phyloP scores from a whole-genome alignment of 75 land plant genomes.

The Sequoia sempervirens region DNA sequence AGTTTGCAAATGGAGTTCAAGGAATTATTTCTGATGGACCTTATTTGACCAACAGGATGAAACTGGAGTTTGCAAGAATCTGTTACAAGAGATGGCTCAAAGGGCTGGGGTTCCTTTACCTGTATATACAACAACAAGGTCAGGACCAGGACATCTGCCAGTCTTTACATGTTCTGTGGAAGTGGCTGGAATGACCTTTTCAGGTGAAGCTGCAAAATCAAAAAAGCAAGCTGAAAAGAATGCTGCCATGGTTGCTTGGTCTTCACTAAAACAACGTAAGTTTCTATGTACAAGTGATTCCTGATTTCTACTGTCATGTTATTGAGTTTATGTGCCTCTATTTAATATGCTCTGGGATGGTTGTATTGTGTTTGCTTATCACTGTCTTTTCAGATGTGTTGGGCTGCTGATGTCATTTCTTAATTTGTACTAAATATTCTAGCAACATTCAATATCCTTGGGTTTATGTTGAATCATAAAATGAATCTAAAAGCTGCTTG shows the following conservation, averaged over 20 bases:
- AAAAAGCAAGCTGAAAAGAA: slow-evolving; percentile 94
- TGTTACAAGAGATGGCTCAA: slow-evolving; percentile 85
- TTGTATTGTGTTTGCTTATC: neutral
- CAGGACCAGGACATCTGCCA: slow-evolving; percentile 81
- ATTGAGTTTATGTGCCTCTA: neutral
- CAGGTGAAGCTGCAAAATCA: slow-evolving; percentile 87
- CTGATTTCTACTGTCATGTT: neutral
- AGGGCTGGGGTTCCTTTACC: slow-evolving; percentile 88
- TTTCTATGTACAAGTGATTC: neutral
- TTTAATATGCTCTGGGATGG: neutral
- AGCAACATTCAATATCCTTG: neutral
- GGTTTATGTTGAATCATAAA: neutral
- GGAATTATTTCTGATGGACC: neutral
- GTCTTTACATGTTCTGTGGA: slow-evolving; percentile 85
- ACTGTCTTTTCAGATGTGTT: neutral
- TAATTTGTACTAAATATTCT: neutral
- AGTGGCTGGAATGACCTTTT: slow-evolving; percentile 65
- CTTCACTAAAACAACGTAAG: slow-evolving; percentile 75
- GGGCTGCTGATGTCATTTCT: neutral
- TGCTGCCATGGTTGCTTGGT: slow-evolving; percentile 86
- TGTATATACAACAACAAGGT: slow-evolving; percentile 60
- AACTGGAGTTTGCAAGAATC: slow-evolving; percentile 86
- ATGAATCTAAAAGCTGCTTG: neutral
- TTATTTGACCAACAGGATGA: slow-evolving; percentile 42
- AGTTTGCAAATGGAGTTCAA: neutral